These are phyloP conservation scores for Trametes coccinea DNA, from an alignment of 768 basidiomycete genomes.

Conservation along the genomic window DNA sequence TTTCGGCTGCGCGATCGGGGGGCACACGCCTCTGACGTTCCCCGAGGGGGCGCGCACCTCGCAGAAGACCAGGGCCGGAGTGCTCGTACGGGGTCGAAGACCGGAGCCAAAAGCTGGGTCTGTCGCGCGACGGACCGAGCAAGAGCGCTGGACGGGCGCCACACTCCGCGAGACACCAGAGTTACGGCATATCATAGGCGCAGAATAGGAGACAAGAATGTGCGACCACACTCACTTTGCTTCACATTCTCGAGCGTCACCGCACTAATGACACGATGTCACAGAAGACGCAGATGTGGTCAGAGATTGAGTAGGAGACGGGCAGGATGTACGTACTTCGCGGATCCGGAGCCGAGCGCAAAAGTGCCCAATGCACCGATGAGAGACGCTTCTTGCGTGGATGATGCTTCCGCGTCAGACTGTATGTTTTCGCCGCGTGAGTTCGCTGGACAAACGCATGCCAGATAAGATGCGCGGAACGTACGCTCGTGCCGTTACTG, in stretches of 20 bases:
- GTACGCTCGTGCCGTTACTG: not conserved
- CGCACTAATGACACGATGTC: not conserved
- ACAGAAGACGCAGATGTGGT: not conserved
- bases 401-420: slow-evolving; percentile 22
- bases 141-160: not conserved
- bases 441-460: not conserved
- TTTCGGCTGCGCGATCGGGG: not conserved
- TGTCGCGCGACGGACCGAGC: not conserved
- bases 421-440: slow-evolving; percentile 39
- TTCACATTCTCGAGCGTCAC: slow-evolving; percentile 5
- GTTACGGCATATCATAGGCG: not conserved
- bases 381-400: slow-evolving; percentile 29
- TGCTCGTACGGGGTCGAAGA: not conserved
- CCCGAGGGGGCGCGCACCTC: not conserved
- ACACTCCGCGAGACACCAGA: not conserved
- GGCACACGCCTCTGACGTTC: not conserved
- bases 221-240: slow-evolving; percentile 9
- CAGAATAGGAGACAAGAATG: not conserved
- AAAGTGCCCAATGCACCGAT: slow-evolving; percentile 37
- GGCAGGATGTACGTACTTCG: slow-evolving; percentile 12
- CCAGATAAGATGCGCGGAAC: not conserved
- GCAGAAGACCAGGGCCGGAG: not conserved
- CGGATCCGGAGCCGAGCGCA: slow-evolving; percentile 15
- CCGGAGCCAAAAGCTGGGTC: not conserved
- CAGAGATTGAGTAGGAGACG: not conserved